Evolutionary conservation across 1,284 basidiomycete species (phyloP), one percentile per base, ranked within the genome.

Genomic region (Ceratobasidium sp.): DNA sequence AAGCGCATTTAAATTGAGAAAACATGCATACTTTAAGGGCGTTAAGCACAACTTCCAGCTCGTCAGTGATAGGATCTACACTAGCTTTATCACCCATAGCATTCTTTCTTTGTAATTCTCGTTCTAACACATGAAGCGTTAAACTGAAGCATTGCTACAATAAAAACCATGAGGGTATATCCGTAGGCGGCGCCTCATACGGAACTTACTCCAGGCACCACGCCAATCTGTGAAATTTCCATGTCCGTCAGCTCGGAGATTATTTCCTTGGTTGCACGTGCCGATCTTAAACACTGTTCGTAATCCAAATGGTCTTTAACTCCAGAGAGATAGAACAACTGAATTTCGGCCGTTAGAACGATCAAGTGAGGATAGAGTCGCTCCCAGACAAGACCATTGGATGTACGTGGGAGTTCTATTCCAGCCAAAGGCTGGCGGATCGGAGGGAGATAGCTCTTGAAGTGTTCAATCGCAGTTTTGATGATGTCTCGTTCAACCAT

Each of bases 301-400:
- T 58, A 58, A 1, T 53, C 55, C 26, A 48, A 30, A 10, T 28
- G 55, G 53, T 59, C 43, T 21, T 32, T 57, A 21, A 48, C 55
- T n/a, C 32, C 67, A 14, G 59, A 41, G 14, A 70, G 43, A 34
- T 70, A 45, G 23, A 58, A 70, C 12, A 70, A 30, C 30, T 70
- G 41, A 26, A 70, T 58, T 18, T 70, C 34, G 10, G 67, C 67
- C 21, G 58, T 48, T 18, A 70, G 41, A 10, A 39, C 39, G 16
- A 59, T 59, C 10, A 58, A 59, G 39, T 70, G 55, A 12, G 67
- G 53, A 30, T 58, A 70, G 23, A 70, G 45, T 4, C 67, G 55
- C 41, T 70, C 67, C 41, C 43, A 70, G 32, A 70, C 30, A 1
- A 70, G 43, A 12, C 67, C 67, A 3, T 32, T 34, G 28, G 30